These are phyloP conservation scores for Phytophthora fragariaefolia DNA, from an alignment of 352 stramenopile species.

Conservation along the genomic window DNA sequence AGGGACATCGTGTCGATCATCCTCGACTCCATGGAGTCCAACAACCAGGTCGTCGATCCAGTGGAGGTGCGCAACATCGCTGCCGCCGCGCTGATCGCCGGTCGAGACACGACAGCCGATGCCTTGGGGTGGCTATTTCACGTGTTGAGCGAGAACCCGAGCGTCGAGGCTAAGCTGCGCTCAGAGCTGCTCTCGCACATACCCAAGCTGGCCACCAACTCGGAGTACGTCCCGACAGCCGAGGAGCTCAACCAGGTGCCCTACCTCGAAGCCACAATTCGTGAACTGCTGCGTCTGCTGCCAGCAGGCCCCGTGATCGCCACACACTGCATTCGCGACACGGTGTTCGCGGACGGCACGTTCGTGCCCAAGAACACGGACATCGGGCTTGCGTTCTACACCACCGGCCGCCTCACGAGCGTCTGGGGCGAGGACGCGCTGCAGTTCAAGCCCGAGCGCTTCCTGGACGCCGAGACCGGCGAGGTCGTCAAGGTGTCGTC, in stretches of 20 bases:
- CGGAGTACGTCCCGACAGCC: conserved; percentile 28
- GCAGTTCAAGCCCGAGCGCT: conserved; percentile 64
- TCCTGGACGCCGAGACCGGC: conserved; percentile 42
- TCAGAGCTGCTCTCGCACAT: conserved; percentile 34
- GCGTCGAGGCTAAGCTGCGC: conserved; percentile 25
- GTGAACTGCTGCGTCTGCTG: conserved; percentile 65
- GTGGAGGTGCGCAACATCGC: conserved; percentile 7
- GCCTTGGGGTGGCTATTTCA: conserved; percentile 23
- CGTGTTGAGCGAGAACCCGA: conserved; percentile 17
- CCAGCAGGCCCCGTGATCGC: conserved; percentile 58
- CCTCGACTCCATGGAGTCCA: conserved; percentile 1
- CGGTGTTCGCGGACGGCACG: conserved; percentile 65
- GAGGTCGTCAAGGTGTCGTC: conserved; percentile 45
- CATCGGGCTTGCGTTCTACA: conserved; percentile 56
- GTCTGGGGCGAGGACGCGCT: conserved; percentile 59
- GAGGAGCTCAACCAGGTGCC: conserved; percentile 50
- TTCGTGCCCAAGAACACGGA: conserved; percentile 51
- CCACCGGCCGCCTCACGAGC: conserved; percentile 49
- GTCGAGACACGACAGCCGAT: conserved; percentile 18
- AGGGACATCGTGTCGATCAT: conserved; percentile 14
- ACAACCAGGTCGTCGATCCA: conserved; percentile 6
- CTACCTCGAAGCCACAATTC: conserved; percentile 65
- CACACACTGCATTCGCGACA: conserved; percentile 48
- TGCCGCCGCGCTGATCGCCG: conserved; percentile 1
- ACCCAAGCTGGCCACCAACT: conserved; percentile 35